phyloP scores from a whole-genome alignment of 2,329 filamentous ascomycete genomes.

The Xylaria sp. region DNA sequence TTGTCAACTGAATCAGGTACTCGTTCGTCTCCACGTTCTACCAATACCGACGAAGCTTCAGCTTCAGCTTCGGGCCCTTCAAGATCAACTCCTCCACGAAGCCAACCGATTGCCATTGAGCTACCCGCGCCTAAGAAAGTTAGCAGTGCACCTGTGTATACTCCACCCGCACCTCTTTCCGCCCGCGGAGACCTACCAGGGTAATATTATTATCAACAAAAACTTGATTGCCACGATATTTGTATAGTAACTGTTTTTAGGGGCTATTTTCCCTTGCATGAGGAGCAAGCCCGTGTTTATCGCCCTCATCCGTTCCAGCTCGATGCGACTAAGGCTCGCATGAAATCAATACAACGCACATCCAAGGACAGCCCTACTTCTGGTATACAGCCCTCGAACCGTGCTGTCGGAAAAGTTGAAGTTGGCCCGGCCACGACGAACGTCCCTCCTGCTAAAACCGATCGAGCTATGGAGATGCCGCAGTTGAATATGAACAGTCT shows the following conservation, averaged over 20 bases:
- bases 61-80: conserved; percentile 35
- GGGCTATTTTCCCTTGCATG: conserved; percentile 70
- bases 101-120: conserved; percentile 66
- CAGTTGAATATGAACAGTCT: conserved; percentile 32
- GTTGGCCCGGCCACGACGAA: conserved; percentile 41
- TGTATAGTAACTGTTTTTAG: conserved; percentile 52
- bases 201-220: conserved; percentile 55
- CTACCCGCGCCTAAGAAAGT: conserved; percentile 57
- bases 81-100: conserved; percentile 47
- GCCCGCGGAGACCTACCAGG: conserved; percentile 68
- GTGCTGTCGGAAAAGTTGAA: conserved; percentile 35
- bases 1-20: conserved; percentile 43
- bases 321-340: conserved; percentile 55
- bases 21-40: conserved; percentile 37
- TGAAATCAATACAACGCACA: conserved; percentile 51
- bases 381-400: conserved; percentile 31
- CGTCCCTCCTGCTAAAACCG: conserved; percentile 38
- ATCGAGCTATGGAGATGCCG: conserved; percentile 45
- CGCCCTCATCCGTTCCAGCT: conserved; percentile 64
- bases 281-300: conserved; percentile 63
- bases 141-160: conserved; percentile 55
- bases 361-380: conserved; percentile 48
- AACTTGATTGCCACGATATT: conserved; percentile 12
- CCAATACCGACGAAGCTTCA: conserved; percentile 42
- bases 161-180: conserved; percentile 63